A percentile compares a stretch with the other conserved stretches of the same genome.
Conservation (phyloP, 1,284 basidiomycete species). For the Trichosporon sp. region DNA sequence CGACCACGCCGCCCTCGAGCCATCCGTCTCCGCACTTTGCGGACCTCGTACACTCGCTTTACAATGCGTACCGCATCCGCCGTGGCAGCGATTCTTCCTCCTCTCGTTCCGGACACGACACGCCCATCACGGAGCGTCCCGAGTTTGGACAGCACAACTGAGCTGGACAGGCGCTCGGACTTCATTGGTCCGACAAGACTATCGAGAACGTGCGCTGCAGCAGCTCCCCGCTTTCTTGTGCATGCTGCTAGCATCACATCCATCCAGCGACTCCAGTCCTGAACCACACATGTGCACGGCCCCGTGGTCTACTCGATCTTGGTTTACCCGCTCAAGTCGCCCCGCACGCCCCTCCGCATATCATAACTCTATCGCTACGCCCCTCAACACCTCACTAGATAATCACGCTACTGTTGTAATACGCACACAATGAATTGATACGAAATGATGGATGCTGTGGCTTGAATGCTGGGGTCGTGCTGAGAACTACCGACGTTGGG, state of each 20-base stretch:
- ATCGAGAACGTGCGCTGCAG: neutral
- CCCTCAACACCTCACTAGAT: neutral
- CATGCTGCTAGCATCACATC: too few species aligned
- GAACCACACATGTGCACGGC: too few species aligned
- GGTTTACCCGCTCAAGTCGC: neutral
- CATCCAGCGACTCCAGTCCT: too few species aligned
- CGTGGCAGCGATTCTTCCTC: neutral
- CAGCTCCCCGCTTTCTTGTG: too few species aligned
- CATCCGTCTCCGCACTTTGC: constrained; percentile 50
- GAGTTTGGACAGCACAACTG: constrained; percentile 11
- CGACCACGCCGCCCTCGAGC: constrained; percentile 26
- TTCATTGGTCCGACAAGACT: too few species aligned
- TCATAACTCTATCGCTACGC: neutral
- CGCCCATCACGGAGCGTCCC: constrained; percentile 13
- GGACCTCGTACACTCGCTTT: constrained; percentile 44
- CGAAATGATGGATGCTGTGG: too few species aligned
- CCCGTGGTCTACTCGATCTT: neutral
- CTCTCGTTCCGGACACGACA: constrained; percentile 8
- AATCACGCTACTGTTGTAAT: neutral
- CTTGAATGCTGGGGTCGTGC: too few species aligned
- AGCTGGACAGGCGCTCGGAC: neutral
- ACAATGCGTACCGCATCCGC: constrained; percentile 35
- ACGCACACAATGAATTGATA: constrained; percentile 1
- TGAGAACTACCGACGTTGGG: neutral
- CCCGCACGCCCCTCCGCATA: neutral